Conservation (phyloP, 768 basidiomycete genomes). For the Megacollybia marginata region DNA sequence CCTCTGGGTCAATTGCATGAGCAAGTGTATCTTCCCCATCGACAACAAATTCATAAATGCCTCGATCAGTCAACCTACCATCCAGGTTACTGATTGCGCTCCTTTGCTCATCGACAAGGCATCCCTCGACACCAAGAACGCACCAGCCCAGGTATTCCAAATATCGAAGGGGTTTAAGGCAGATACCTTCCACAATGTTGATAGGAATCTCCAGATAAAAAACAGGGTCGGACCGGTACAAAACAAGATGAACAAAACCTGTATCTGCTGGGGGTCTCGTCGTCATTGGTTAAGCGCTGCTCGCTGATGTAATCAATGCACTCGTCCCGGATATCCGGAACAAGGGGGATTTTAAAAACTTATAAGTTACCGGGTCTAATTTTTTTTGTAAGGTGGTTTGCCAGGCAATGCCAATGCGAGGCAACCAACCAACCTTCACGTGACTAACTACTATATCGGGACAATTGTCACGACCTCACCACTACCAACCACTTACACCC, state of each 20-base stretch:
- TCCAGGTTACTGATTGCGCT: constrained; percentile 1
- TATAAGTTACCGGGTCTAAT: too few species aligned
- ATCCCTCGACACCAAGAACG: constrained; percentile 10
- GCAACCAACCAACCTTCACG: too few species aligned
- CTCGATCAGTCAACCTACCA: constrained; percentile 1
- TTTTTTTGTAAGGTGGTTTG: too few species aligned
- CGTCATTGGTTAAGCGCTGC: too few species aligned
- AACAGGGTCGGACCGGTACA: constrained; percentile 1
- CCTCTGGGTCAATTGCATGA: constrained; percentile 15
- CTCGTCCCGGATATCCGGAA: too few species aligned
- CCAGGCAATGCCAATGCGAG: too few species aligned
- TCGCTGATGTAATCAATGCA: too few species aligned
- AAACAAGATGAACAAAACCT: constrained; percentile 7
- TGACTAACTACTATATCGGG: too few species aligned
- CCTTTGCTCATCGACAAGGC: constrained; percentile 2
- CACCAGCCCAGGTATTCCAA: constrained; percentile 15
- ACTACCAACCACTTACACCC: too few species aligned
- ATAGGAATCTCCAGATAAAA: constrained; percentile 14
- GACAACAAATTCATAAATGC: constrained; percentile 1
- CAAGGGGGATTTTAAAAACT: too few species aligned
- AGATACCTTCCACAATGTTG: constrained; percentile 2
- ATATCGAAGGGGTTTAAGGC: constrained; percentile 9
- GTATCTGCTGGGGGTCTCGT: too few species aligned
- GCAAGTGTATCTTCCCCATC: neutral
- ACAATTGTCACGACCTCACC: too few species aligned